These are phyloP conservation scores for Aspergillus costaricaensis DNA, from an alignment of 2,329 filamentous ascomycete genomes.

Conservation along the genomic window DNA sequence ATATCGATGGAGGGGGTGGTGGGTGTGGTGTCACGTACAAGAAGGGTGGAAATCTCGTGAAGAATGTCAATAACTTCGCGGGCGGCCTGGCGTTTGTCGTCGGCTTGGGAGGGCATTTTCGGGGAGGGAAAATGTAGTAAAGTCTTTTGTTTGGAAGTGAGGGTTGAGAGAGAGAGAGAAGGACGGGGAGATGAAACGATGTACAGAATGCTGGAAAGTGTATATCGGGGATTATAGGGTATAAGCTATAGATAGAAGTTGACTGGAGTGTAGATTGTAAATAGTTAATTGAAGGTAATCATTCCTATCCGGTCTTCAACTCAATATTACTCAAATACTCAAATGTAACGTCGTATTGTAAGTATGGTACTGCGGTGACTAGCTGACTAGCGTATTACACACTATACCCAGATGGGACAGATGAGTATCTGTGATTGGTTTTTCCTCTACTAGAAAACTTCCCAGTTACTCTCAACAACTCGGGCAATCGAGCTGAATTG, in stretches of 20 bases:
- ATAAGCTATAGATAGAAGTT: background rate
- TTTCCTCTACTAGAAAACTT: background rate
- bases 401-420: too few relatives aligned
- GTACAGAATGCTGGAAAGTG: background rate
- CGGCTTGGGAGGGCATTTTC: constrained; percentile 45
- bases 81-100: constrained; percentile 52
- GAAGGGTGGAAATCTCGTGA: constrained; percentile 51
- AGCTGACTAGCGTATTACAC: too few relatives aligned
- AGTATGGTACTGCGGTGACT: too few relatives aligned
- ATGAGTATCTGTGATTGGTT: too few relatives aligned
- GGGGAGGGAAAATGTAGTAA: constrained; percentile 19
- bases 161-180: background rate
- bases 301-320: too few relatives aligned
- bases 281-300: background rate
- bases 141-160: background rate
- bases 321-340: too few relatives aligned
- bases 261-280: background rate
- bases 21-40: constrained; percentile 35
- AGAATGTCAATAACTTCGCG: constrained; percentile 55
- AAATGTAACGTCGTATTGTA: too few relatives aligned
- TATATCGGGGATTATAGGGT: background rate
- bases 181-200: background rate
- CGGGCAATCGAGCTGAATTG: background rate
- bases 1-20: background rate
- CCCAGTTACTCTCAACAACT: background rate